A percentile compares a stretch with the other conserved stretches of the same genome.
Evolutionary conservation across 1,139 yeast species (phyloP).

Genomic region (Blastobotrys malaysiensis): DNA sequence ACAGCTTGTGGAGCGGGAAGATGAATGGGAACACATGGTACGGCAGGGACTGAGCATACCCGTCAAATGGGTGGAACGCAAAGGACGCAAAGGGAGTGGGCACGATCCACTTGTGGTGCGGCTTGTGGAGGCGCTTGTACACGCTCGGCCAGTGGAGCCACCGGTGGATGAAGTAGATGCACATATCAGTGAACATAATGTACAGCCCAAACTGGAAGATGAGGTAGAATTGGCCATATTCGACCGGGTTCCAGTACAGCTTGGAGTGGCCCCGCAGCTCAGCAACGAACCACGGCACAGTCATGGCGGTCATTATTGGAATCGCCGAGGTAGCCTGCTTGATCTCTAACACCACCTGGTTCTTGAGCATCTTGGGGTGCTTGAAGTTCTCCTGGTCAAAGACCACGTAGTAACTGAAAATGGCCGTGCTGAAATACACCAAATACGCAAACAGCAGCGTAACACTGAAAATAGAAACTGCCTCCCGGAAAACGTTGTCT

Average conservation of each 20-base stretch:
- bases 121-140: constrained; percentile 84
- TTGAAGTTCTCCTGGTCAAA: constrained; percentile 87
- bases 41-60: constrained; percentile 86
- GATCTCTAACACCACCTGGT: constrained; percentile 83
- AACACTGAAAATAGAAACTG: constrained; percentile 58
- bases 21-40: constrained; percentile 87
- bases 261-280: constrained; percentile 81
- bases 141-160: constrained; percentile 87
- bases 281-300: constrained; percentile 81
- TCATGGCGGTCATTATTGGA: constrained; percentile 80
- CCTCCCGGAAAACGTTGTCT: constrained; percentile 66
- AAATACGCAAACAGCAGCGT: constrained; percentile 82
- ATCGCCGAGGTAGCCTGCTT: constrained; percentile 72
- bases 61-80: constrained; percentile 98
- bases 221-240: constrained; percentile 64
- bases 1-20: constrained; percentile 86
- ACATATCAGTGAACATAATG: constrained; percentile 87
- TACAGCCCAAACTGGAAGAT: constrained; percentile 66
- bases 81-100: constrained; percentile 98
- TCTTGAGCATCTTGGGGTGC: constrained; percentile 92
- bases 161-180: constrained; percentile 86
- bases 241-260: constrained; percentile 61
- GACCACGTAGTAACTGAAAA: constrained; percentile 64
- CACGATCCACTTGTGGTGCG: constrained; percentile 99
- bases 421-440: constrained; percentile 71